Conservation (phyloP, 495 filamentous ascomycete species). For the Aspergillus saccharolyticus region DNA sequence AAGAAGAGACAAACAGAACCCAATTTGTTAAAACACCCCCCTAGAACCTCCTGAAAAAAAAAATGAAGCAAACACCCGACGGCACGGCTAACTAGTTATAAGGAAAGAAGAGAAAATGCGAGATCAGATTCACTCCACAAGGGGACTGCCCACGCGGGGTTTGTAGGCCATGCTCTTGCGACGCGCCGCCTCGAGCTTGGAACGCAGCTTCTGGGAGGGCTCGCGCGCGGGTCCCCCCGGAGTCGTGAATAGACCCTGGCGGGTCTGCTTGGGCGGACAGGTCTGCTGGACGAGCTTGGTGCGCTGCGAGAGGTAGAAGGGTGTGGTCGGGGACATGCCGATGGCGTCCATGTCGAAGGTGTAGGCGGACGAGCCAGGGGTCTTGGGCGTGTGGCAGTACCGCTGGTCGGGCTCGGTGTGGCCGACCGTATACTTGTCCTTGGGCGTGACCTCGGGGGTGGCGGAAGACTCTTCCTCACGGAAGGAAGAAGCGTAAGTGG, state of each 20-base stretch:
- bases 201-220: slow-evolving; percentile 47
- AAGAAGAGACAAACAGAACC: background rate
- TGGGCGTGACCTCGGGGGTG: slow-evolving; percentile 17
- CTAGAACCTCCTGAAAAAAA: background rate
- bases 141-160: slow-evolving; percentile 70
- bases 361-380: slow-evolving; percentile 26
- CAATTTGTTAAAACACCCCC: background rate
- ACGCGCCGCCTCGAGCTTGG: slow-evolving; percentile 66
- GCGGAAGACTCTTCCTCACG: slow-evolving; percentile 24
- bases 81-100: slow-evolving; percentile 3
- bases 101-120: slow-evolving; percentile 2
- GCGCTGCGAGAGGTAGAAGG: slow-evolving; percentile 51
- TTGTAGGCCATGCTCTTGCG: slow-evolving; percentile 81
- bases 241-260: slow-evolving; percentile 39
- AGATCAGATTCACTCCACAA: slow-evolving; percentile 30
- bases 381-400: slow-evolving; percentile 29
- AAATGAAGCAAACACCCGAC: slow-evolving; percentile 6
- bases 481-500: slow-evolving; percentile 7
- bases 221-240: slow-evolving; percentile 24
- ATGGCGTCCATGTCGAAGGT: slow-evolving; percentile 39
- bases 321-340: slow-evolving; percentile 50
- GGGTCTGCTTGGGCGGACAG: slow-evolving; percentile 64
- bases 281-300: slow-evolving; percentile 59
- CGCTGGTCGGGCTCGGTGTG: slow-evolving; percentile 17
- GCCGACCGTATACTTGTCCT: slow-evolving; percentile 1